Conservation (phyloP, 1,139 yeast species). For the Lodderomyces jiufengensis region DNA sequence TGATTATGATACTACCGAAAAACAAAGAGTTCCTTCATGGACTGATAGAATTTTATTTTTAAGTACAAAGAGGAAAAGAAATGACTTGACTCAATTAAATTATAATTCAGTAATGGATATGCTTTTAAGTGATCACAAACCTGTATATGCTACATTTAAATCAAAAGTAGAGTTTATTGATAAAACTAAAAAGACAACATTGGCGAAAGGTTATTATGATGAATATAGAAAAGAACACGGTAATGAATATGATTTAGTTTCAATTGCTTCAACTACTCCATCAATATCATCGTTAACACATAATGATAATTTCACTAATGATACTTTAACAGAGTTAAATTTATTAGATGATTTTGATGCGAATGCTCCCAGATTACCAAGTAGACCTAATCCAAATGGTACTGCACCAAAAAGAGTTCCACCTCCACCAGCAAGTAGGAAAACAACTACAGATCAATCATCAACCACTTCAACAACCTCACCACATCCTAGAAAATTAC, state of each 20-base stretch:
- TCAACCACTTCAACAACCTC: slow-evolving; percentile 3
- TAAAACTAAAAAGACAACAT: slow-evolving; percentile 24
- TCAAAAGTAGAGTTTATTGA: slow-evolving; percentile 66
- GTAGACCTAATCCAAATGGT: slow-evolving; percentile 15
- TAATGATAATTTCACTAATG: slow-evolving; percentile 20
- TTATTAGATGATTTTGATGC: slow-evolving; percentile 28
- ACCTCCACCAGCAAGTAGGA: slow-evolving; percentile 22
- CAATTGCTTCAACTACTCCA: slow-evolving; percentile 6
- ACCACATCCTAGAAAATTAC: slow-evolving; percentile 19
- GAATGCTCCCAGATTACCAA: slow-evolving; percentile 21
- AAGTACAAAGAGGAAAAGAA: slow-evolving; percentile 37
- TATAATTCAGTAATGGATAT: slow-evolving; percentile 57
- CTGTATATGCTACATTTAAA: slow-evolving; percentile 74
- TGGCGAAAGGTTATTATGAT: slow-evolving; percentile 32
- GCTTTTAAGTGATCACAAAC: slow-evolving; percentile 84
- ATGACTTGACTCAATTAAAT: slow-evolving; percentile 50
- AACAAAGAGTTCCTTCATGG: slow-evolving; percentile 94
- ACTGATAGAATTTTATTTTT: slow-evolving; percentile 78
- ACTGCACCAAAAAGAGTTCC: slow-evolving; percentile 36
- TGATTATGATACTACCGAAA: slow-evolving; percentile 83
- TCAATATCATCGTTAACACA: slow-evolving; percentile 13
- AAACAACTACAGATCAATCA: slow-evolving; percentile 4
- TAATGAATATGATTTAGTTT: slow-evolving; percentile 11
- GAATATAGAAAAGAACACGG: slow-evolving; percentile 32
- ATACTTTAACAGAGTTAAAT: slow-evolving; percentile 37